phyloP scores from a whole-genome alignment of 495 filamentous ascomycete species.

The Hypoxylon cercidicola region DNA sequence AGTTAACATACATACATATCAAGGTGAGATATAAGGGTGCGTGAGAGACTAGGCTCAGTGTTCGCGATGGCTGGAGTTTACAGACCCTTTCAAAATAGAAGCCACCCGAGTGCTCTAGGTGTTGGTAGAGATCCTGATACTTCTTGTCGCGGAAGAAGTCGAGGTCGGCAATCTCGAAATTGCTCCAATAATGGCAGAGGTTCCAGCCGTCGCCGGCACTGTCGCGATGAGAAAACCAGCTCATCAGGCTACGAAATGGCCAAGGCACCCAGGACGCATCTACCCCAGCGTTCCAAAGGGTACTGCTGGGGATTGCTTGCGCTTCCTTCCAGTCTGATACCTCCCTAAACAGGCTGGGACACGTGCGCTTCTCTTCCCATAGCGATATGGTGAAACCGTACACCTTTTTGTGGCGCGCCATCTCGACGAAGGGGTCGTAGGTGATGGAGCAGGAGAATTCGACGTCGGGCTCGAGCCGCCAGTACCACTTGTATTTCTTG shows the following conservation, averaged over 20 bases:
- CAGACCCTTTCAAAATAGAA: conserved; percentile 64
- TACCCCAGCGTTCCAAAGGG: conserved; percentile 54
- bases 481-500: conserved; percentile 62
- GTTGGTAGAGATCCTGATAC: conserved; percentile 61
- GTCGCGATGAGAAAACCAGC: conserved; percentile 52
- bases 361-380: conserved; percentile 60
- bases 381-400: conserved; percentile 65
- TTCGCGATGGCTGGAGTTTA: conserved; percentile 2
- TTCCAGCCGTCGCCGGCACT: conserved; percentile 57
- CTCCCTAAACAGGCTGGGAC: conserved; percentile 60
- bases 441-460: conserved; percentile 64
- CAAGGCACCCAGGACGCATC: conserved; percentile 52
- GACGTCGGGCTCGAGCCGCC: conserved; percentile 64
- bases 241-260: conserved; percentile 50
- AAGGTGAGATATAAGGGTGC: not conserved
- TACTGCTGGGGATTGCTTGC: conserved; percentile 43
- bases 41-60: not conserved
- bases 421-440: conserved; percentile 66
- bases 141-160: conserved; percentile 61
- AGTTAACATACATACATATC: conserved; percentile 7
- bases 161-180: conserved; percentile 66
- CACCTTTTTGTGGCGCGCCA: conserved; percentile 60
- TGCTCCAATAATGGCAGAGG: conserved; percentile 68
- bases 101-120: conserved; percentile 59
- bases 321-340: conserved; percentile 56